Conservation (phyloP, 768 basidiomycete genomes). For the Leccinum sublutescens region DNA sequence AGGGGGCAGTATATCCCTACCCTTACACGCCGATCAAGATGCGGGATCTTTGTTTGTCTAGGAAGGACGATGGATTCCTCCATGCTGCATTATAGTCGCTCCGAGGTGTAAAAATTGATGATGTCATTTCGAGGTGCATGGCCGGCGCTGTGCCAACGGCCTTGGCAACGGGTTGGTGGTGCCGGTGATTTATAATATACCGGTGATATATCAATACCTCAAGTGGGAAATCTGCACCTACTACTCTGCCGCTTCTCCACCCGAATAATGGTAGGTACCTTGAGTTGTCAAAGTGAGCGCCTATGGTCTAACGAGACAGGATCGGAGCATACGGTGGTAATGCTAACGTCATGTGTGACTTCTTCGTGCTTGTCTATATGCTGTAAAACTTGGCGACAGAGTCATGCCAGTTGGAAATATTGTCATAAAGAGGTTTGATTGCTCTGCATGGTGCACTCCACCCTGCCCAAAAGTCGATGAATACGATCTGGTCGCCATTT, state of each 20-base stretch:
- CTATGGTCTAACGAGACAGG: background rate
- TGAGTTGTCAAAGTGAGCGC: background rate
- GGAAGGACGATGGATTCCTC: no score
- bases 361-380: conserved; percentile 36
- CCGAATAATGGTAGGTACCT: conserved; percentile 1
- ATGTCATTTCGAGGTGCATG: no score
- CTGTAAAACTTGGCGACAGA: conserved; percentile 4
- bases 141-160: no score
- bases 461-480: conserved; percentile 13
- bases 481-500: background rate
- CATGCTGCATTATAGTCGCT: no score
- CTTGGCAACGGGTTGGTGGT: no score
- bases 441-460: conserved; percentile 10
- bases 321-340: background rate
- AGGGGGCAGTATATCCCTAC: no score
- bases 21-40: no score
- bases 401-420: conserved; percentile 2
- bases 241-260: background rate
- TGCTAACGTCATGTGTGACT: conserved; percentile 7
- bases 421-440: conserved; percentile 5
- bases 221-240: no score
- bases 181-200: no score
- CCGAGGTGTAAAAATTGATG: no score
- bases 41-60: no score
- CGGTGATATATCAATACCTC: no score